Evolutionary conservation across 2,329 filamentous ascomycete genomes (phyloP).

Genomic region (Sclerotinia borealis): DNA sequence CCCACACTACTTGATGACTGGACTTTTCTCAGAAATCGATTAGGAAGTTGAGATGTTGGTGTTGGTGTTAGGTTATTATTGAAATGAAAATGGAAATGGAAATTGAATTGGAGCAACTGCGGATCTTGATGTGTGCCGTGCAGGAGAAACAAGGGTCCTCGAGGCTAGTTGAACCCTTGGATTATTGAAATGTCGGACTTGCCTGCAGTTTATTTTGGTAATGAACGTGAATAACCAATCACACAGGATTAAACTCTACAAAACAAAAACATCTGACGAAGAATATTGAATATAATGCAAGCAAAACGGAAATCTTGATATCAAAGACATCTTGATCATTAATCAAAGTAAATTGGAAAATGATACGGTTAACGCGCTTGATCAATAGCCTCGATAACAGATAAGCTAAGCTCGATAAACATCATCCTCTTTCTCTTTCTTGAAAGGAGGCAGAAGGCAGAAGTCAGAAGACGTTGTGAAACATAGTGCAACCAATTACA

Average conservation of each 20-base stretch:
- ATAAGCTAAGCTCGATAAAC: too few species aligned
- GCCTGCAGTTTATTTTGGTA: not conserved
- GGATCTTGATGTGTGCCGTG: not conserved
- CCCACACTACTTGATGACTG: not conserved
- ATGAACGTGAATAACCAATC: not conserved
- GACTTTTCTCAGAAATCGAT: not conserved
- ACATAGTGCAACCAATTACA: too few species aligned
- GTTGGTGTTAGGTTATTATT: too few species aligned
- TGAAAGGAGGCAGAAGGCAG: not conserved
- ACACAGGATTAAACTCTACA: not conserved
- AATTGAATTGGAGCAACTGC: not conserved
- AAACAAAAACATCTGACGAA: not conserved
- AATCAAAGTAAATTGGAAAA: not conserved
- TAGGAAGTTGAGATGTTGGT: not conserved
- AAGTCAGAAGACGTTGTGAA: constrained; percentile 9
- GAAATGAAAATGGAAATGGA: not conserved
- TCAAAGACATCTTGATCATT: not conserved
- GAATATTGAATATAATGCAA: not conserved
- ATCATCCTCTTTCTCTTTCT: too few species aligned
- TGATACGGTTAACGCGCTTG: not conserved
- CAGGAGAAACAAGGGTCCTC: constrained; percentile 5
- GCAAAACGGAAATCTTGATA: not conserved
- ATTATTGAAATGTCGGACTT: not conserved
- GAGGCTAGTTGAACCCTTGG: not conserved
- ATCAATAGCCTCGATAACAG: not conserved